Evolutionary conservation across 2,329 filamentous ascomycete species (phyloP).

Genomic region (Mycosphaerella arachidis): DNA sequence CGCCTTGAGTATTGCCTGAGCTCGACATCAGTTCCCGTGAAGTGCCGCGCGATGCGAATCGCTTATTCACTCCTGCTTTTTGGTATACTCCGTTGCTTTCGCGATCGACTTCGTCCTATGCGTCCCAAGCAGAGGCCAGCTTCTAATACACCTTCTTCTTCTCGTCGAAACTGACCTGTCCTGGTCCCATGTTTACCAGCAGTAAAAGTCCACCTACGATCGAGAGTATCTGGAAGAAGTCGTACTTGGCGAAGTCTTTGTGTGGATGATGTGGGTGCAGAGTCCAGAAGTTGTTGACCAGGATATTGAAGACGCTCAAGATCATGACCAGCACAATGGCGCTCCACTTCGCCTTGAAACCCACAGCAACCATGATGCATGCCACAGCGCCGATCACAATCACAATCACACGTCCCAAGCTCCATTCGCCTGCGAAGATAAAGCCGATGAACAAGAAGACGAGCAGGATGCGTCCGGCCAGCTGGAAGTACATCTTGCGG

Average conservation of each 20-base stretch:
- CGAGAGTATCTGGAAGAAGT: slow-evolving; percentile 99
- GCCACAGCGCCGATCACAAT: slow-evolving; percentile 81
- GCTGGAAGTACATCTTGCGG: slow-evolving; percentile 99
- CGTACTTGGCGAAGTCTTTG: slow-evolving; percentile 99
- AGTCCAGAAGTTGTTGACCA: slow-evolving; percentile 99
- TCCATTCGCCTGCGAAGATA: slow-evolving; percentile 92
- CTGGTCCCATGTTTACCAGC: slow-evolving; percentile 96
- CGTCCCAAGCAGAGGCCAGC: neutral
- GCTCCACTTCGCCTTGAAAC: slow-evolving; percentile 99
- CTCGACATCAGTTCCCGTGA: neutral
- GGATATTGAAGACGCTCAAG: slow-evolving; percentile 89
- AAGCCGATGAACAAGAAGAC: slow-evolving; percentile 98
- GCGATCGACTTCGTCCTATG: neutral
- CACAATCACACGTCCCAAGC: slow-evolving; percentile 78
- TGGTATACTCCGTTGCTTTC: neutral
- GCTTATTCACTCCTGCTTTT: neutral
- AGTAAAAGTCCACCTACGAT: slow-evolving; percentile 96
- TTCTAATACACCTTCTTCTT: slow-evolving; percentile 98
- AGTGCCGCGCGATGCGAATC: neutral
- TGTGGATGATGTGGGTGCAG: slow-evolving; percentile 97
- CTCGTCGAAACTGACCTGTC: slow-evolving; percentile 97
- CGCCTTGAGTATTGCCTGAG: neutral
- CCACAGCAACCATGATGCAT: slow-evolving; percentile 97
- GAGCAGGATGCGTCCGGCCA: slow-evolving; percentile 87
- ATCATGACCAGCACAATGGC: slow-evolving; percentile 92